Evolutionary conservation across 768 basidiomycete species (phyloP).

Genomic region (Xerocomellus intermedius): DNA sequence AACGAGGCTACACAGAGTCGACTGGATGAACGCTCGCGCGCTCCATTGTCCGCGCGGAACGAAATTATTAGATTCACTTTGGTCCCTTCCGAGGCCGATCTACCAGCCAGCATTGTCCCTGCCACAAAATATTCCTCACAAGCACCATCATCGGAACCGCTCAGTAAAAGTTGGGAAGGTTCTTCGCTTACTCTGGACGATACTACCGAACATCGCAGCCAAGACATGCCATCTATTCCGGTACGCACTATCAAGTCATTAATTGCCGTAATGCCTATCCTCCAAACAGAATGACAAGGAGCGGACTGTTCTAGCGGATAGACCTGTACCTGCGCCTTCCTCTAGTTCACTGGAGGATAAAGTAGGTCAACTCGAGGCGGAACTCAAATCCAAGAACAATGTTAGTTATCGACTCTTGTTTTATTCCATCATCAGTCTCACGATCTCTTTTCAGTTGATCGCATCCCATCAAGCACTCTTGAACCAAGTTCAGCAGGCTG

Average conservation of each 20-base stretch:
- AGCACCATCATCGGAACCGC: not conserved
- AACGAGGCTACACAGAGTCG: conserved; percentile 6
- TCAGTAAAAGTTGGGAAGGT: not conserved
- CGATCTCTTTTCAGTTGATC: conserved; percentile 40
- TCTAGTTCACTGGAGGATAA: conserved; percentile 12
- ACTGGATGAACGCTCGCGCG: conserved; percentile 11
- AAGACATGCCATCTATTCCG: conserved; percentile 9
- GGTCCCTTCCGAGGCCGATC: conserved; percentile 12
- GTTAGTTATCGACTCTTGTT: conserved; percentile 29
- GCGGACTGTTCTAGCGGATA: not conserved
- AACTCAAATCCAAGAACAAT: conserved; percentile 40
- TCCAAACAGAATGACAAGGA: conserved; percentile 9
- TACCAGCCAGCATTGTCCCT: not conserved
- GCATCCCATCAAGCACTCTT: conserved; percentile 52
- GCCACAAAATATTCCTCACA: not conserved
- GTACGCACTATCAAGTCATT: conserved; percentile 9
- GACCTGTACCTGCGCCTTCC: not conserved
- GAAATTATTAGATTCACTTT: conserved; percentile 29
- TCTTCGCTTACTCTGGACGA: not conserved
- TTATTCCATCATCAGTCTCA: not conserved
- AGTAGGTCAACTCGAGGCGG: conserved; percentile 43
- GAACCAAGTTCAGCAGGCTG: conserved; percentile 54
- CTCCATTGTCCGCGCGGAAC: conserved; percentile 24
- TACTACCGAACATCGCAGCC: not conserved
- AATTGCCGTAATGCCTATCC: conserved; percentile 4